Percentiles rank a stretch among this genome's conserved stretches.
phyloP scores from a whole-genome alignment of 148 eudicot genomes.

The Tetragonia tetragonoides region DNA sequence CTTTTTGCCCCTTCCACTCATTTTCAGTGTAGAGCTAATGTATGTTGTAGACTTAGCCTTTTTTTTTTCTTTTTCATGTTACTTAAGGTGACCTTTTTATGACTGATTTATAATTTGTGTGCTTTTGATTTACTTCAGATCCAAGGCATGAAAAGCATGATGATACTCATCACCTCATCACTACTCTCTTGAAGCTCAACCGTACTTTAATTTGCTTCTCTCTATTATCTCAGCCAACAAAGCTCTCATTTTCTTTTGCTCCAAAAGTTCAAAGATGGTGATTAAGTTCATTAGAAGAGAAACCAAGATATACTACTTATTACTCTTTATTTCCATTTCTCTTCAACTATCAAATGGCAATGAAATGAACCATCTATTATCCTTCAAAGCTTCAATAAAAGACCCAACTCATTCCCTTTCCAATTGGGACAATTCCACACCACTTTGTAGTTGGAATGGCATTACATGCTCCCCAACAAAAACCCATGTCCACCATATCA shows the following conservation, averaged over 20 bases:
- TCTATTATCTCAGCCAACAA: background rate
- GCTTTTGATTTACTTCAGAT: slow-evolving; percentile 24
- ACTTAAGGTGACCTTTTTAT: slow-evolving; percentile 24
- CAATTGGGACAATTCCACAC: slow-evolving; percentile 54
- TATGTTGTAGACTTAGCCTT: background rate
- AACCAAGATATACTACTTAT: slow-evolving; percentile 2
- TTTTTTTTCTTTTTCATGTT: slow-evolving; percentile 17
- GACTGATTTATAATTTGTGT: slow-evolving; percentile 15
- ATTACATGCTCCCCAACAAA: slow-evolving; percentile 43
- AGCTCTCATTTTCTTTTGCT: background rate
- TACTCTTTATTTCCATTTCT: slow-evolving; percentile 16
- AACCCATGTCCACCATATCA: slow-evolving; percentile 45
- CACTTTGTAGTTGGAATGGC: slow-evolving; percentile 65
- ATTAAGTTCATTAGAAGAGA: slow-evolving; percentile 17
- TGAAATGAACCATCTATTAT: slow-evolving; percentile 47
- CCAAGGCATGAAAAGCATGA: slow-evolving; percentile 26
- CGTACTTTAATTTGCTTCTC: background rate
- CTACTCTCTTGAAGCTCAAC: slow-evolving; percentile 18
- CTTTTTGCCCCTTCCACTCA: slow-evolving; percentile 7
- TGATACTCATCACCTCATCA: slow-evolving; percentile 22
- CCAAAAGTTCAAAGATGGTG: slow-evolving; percentile 16
- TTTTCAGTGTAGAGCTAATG: slow-evolving; percentile 11
- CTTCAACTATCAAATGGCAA: slow-evolving; percentile 23
- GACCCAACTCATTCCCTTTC: slow-evolving; percentile 65
- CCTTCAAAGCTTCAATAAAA: slow-evolving; percentile 47